Conservation (phyloP, 768 basidiomycete genomes). For the Cubamyces sp. region DNA sequence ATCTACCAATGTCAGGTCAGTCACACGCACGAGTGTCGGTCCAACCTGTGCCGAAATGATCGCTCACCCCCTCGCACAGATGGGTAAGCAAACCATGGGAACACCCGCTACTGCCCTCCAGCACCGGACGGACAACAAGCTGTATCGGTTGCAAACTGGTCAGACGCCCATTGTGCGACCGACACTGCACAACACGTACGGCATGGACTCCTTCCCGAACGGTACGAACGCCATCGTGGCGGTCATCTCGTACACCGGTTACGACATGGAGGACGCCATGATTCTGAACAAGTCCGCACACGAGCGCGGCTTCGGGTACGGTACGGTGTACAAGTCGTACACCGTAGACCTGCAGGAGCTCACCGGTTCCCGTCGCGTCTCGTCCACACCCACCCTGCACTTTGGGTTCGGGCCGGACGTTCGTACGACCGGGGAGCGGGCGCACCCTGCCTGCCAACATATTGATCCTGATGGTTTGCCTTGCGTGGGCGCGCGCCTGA, state of each 20-base stretch:
- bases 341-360: conserved; percentile 88
- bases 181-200: conserved; percentile 88
- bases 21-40: not conserved
- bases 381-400: conserved; percentile 71
- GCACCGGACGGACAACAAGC: conserved; percentile 97
- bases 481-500: conserved; percentile 67
- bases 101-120: conserved; percentile 91
- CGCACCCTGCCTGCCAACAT: conserved; percentile 50
- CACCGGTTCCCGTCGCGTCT: conserved; percentile 63
- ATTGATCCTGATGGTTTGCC: conserved; percentile 89
- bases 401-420: conserved; percentile 89
- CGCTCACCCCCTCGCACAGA: conserved; percentile 49
- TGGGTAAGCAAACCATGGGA: conserved; percentile 99
- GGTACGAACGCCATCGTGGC: conserved; percentile 98
- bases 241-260: conserved; percentile 99
- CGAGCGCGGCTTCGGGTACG: conserved; percentile 96
- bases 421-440: conserved; percentile 47
- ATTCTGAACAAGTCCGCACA: conserved; percentile 99
- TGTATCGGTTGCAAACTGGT: conserved; percentile 93
- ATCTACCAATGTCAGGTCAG: conserved; percentile 91
- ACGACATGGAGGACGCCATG: conserved; percentile 99
- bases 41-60: not conserved
- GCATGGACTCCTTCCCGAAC: conserved; percentile 98
- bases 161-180: conserved; percentile 96
- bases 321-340: conserved; percentile 94